Evolutionary conservation across 306 rosid genomes (phyloP).

Genomic region (Pterocarpus santalinus): DNA sequence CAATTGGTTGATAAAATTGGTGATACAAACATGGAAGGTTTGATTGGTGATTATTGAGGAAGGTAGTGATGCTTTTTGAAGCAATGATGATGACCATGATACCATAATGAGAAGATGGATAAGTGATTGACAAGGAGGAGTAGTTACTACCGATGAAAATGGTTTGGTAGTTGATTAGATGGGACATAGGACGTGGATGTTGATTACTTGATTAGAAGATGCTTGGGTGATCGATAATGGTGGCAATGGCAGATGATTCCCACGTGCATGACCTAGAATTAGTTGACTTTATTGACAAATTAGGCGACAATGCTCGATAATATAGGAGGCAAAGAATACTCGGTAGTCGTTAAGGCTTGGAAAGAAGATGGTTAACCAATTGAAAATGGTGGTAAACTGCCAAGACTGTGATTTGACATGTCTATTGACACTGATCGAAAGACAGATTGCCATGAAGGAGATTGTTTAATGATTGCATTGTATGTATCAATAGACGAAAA

Average conservation of each 20-base stretch:
- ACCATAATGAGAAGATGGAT: background rate
- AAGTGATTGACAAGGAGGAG: background rate
- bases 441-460: too few relatives aligned
- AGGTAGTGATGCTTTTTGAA: background rate
- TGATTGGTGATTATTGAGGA: background rate
- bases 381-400: background rate
- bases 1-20: too few relatives aligned
- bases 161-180: slow-evolving; percentile 5
- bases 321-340: background rate
- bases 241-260: background rate
- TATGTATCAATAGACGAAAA: too few relatives aligned
- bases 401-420: too few relatives aligned
- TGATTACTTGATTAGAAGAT: background rate
- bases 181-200: background rate
- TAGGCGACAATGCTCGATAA: background rate
- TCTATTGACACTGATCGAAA: too few relatives aligned
- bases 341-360: background rate
- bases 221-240: background rate
- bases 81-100: background rate
- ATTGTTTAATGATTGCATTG: background rate
- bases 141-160: background rate
- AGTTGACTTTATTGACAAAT: background rate
- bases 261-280: background rate
- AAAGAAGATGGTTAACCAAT: too few relatives aligned
- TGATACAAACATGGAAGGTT: background rate